Evolutionary conservation across 768 basidiomycete species (phyloP).

Genomic region (Boletus tomentosulus): DNA sequence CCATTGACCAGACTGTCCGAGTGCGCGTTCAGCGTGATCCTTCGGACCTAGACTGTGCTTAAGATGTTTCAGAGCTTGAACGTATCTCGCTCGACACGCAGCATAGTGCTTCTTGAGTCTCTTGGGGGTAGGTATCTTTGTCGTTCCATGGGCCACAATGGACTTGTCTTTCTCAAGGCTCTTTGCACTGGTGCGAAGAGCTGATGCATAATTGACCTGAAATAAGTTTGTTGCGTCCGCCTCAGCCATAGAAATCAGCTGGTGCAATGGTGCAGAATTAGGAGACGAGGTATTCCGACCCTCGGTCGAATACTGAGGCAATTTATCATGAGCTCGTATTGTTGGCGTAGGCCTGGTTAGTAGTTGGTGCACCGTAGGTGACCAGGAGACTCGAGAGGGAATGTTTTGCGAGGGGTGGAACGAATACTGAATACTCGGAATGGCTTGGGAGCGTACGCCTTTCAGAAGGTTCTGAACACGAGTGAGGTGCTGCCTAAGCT

Average conservation of each 20-base stretch:
- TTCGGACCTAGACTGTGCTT: not conserved
- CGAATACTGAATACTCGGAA: not conserved
- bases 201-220: not conserved
- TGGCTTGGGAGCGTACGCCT: not conserved
- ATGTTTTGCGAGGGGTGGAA: not conserved
- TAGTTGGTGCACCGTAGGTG: not conserved
- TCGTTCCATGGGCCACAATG: not conserved
- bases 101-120: not conserved
- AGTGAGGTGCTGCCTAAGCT: slow-evolving; percentile 8
- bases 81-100: not conserved
- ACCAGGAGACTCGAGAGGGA: not conserved
- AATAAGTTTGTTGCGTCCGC: not conserved
- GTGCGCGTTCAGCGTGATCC: slow-evolving; percentile 6
- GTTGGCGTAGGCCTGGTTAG: not conserved
- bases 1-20: slow-evolving; percentile 26
- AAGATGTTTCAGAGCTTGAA: not conserved
- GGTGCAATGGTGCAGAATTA: not conserved
- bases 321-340: not conserved
- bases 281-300: not conserved
- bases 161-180: not conserved
- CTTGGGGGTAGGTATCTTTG: not conserved
- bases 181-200: not conserved
- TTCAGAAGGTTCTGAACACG: slow-evolving; percentile 11
- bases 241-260: not conserved
- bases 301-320: not conserved